Evolutionary conservation across 2,329 filamentous ascomycete species (phyloP), one percentile per base, ranked within the genome.

Genomic region (Beauveria scarabaeidicola): DNA sequence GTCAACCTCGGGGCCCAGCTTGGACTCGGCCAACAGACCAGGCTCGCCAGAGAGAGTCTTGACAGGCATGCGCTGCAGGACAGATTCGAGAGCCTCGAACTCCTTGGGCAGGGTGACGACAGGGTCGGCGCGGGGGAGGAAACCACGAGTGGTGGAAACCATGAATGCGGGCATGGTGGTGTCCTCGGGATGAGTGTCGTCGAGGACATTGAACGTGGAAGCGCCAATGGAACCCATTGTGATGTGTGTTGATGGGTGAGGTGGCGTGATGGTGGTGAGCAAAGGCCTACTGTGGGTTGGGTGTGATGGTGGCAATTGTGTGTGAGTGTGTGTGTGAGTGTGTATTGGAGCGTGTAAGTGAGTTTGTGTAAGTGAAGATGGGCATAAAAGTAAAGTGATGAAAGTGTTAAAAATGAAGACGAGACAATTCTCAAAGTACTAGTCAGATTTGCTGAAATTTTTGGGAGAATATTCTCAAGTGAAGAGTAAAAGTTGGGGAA

Each of bases 41-140:
- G 90, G 86, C 40, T 80, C 78, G 1, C 91, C 91, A 61, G 87
- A 84, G 9, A 81, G 74, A 54, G 83, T 94, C 75, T 84, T 84
- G 71, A 96, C 87, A 27, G 92, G 90, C 83, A 94, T 90, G 62
- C 86, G 84, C 61, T 85, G 79, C 36, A 93, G 80, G 63, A 96
- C 79, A 25, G 83, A 84, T 72, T 90, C 85, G 38, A 96, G 78
- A 4, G 82, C 75, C 40, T 84, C 81, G 69, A 96, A 97, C 70
- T 88, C 88, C 15, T 78, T 65, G 21, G 92, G 91, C 0, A 96
- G 82, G 10, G 78, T 72, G 53, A 78, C 75, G 65, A 86, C 74
- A 48, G 85, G 85, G 63, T 87, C 77, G 70, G 79, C 78, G 15
- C 88, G 82, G 13, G 89, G 88, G 38, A 93, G 78, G 72, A 91